Evolutionary conservation across 768 basidiomycete genomes (phyloP), one percentile per base, ranked within the genome.

Genomic region (Albatrellus ellisii): DNA sequence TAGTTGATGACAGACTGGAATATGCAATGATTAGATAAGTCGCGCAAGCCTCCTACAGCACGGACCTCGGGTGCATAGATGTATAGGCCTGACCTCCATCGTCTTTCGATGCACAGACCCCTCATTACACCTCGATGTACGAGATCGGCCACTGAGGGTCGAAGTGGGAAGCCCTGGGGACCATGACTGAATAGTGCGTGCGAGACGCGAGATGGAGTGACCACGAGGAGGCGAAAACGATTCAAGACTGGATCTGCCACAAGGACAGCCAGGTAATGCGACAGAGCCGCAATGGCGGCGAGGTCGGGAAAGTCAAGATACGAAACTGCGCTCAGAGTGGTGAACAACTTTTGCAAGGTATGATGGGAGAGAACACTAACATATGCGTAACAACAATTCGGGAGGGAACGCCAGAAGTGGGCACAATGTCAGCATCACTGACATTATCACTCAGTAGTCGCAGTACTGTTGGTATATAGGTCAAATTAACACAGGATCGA

Each of bases 281-380:
- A 68, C 21, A 69, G 62, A 42, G 62, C 67, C 6, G 70, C 66
- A 29, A 82, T 55, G 1, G 64, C 52, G 36, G 69, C 69, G 35
- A 84, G 68, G 54, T 86, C 83, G 0, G 83, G 82, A 5, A 84
- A 58, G 57, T 85, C 83, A 42, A 86, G 65, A 56, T 72, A 85
- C 0, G 77, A 75, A 34, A 80, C 81, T 83, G 43, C n/a, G 31
- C n/a, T n/a, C n/a, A n/a, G n/a, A n/a, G n/a, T n/a, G n/a, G n/a
- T n/a, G n/a, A n/a, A n/a, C n/a, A n/a, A n/a, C n/a, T n/a, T n/a
- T n/a, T n/a, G n/a, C n/a, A 22, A 26, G 35, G 4, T 12, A 32
- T 18, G 28, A 18, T 5, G 35, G 25, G 39, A 15, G 35, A 7
- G 8, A 7, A 32, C 26, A 48, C 38, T 22, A 33, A 47, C 43